These are phyloP conservation scores for Boletus reticulatus DNA, from an alignment of 768 basidiomycete species.

Conservation along the genomic window DNA sequence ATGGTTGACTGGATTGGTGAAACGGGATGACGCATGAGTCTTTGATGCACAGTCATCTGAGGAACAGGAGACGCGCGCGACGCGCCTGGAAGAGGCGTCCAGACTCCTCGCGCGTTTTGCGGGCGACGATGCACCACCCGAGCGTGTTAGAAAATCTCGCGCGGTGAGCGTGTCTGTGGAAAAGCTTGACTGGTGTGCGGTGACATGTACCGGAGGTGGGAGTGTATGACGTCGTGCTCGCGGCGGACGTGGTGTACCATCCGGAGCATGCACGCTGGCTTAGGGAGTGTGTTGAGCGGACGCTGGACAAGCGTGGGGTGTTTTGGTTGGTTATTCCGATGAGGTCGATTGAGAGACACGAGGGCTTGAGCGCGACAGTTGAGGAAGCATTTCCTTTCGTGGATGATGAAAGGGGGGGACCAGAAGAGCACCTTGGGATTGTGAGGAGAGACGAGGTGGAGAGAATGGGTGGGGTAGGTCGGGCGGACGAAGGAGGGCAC, in stretches of 20 bases:
- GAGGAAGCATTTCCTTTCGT: conserved; percentile 46
- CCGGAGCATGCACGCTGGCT: conserved; percentile 70
- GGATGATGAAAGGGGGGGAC: background rate
- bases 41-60: conserved; percentile 20
- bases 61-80: conserved; percentile 40
- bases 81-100: conserved; percentile 56
- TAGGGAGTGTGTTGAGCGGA: conserved; percentile 51
- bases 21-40: conserved; percentile 56
- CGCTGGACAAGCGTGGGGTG: conserved; percentile 45
- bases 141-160: conserved; percentile 69
- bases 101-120: conserved; percentile 54
- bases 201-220: conserved; percentile 29
- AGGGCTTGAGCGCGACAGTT: conserved; percentile 56
- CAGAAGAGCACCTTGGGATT: conserved; percentile 41
- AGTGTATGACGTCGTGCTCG: conserved; percentile 66
- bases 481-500: conserved; percentile 71
- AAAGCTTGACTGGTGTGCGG: conserved; percentile 64
- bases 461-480: conserved; percentile 54
- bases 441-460: conserved; percentile 46
- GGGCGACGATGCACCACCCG: conserved; percentile 50
- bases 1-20: conserved; percentile 73
- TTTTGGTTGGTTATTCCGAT: conserved; percentile 77
- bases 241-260: conserved; percentile 79
- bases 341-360: conserved; percentile 62
- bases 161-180: conserved; percentile 42